Evolutionary conservation across 108 stramenopile species (phyloP).

Genomic region (Nitzschia putrida): DNA sequence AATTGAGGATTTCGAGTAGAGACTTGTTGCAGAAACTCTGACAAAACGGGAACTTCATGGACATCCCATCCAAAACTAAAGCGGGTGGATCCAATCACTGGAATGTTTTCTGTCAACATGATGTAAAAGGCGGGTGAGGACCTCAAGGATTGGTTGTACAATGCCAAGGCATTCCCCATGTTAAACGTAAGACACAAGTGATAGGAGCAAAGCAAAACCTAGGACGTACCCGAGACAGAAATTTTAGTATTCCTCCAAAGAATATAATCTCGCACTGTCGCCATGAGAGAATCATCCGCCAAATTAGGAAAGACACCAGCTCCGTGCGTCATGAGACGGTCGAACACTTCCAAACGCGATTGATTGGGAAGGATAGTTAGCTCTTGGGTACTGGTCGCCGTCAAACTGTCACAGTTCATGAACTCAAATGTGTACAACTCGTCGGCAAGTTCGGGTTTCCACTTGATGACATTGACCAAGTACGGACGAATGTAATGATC

Average conservation of each 20-base stretch:
- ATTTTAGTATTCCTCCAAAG: slow-evolving; percentile 7
- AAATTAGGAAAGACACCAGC: slow-evolving; percentile 2
- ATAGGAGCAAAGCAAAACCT: too few relatives aligned
- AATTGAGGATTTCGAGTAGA: slow-evolving; percentile 4
- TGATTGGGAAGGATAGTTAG: background rate
- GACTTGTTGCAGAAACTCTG: slow-evolving; percentile 3
- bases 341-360: background rate
- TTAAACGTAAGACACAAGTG: too few relatives aligned
- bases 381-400: background rate
- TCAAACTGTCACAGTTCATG: background rate
- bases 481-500: slow-evolving; percentile 1
- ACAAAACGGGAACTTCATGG: background rate
- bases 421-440: slow-evolving; percentile 2
- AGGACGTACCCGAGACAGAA: background rate
- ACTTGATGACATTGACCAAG: background rate
- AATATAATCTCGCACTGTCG: background rate
- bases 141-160: too few relatives aligned
- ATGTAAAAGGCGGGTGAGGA: background rate
- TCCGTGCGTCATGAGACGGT: slow-evolving; percentile 6
- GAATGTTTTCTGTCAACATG: background rate
- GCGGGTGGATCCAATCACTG: slow-evolving; percentile 1
- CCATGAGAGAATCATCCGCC: background rate
- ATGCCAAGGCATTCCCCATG: too few relatives aligned
- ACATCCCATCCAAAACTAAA: slow-evolving; percentile 5
- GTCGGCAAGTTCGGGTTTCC: slow-evolving; percentile 3